phyloP scores from a whole-genome alignment of 1,139 yeast species.

The Wickerhamomyces sp. region DNA sequence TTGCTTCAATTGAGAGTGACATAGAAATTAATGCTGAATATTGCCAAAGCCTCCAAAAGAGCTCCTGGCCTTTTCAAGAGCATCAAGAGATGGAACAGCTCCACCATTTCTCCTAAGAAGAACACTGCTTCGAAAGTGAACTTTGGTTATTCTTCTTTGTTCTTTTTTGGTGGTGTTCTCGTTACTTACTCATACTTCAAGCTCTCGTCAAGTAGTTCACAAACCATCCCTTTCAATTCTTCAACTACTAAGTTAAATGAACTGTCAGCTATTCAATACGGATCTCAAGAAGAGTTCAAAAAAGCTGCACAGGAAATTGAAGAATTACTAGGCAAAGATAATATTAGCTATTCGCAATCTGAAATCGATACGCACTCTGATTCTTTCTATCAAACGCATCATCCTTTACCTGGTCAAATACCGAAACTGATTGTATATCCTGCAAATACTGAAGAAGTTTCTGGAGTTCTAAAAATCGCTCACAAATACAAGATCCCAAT shows the following conservation, averaged over 20 bases:
- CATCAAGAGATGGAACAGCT: slow-evolving; percentile 4
- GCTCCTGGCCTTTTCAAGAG: not conserved
- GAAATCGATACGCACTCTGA: slow-evolving; percentile 29
- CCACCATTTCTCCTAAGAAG: not conserved
- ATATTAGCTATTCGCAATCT: slow-evolving; percentile 31
- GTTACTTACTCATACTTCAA: slow-evolving; percentile 10
- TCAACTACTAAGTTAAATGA: slow-evolving; percentile 30
- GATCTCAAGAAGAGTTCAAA: slow-evolving; percentile 34
- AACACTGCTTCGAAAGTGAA: not conserved
- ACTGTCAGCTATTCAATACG: slow-evolving; percentile 37
- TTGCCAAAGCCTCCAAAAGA: not conserved
- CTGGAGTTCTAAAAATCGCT: slow-evolving; percentile 56
- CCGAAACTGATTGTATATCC: slow-evolving; percentile 69
- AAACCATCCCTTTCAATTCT: not conserved
- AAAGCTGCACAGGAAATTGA: slow-evolving; percentile 40
- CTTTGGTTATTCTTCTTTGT: slow-evolving; percentile 6
- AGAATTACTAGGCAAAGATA: slow-evolving; percentile 35
- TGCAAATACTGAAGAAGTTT: slow-evolving; percentile 59
- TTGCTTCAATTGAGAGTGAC: no score
- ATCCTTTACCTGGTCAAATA: slow-evolving; percentile 47
- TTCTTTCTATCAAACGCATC: slow-evolving; percentile 24
- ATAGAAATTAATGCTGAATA: not conserved
- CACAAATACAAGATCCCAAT: slow-evolving; percentile 64
- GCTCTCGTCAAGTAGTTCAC: not conserved
- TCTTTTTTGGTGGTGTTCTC: slow-evolving; percentile 17